Base-by-base conservation (phyloP, 78 protist species). In the Polysphondylium violaceum region DNA sequence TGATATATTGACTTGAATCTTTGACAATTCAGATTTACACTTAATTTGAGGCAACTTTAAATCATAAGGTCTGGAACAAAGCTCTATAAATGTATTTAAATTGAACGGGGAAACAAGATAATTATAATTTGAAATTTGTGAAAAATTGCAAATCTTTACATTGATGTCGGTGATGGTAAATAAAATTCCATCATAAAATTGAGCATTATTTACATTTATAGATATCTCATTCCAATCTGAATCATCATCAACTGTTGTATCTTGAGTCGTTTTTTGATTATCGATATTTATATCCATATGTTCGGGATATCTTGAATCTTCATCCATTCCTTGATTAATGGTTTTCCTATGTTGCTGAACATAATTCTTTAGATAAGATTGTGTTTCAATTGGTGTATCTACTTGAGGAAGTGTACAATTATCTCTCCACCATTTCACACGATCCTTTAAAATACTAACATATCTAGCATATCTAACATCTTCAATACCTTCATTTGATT, bases 121-220 rank as follows among this genome's bases (percentile, higher is more conserved):
- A 2, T 83, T 27, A 25, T 21, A 83, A 17, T 79, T 53, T 2
- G 47, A 35, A 25, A 79, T 47, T 53, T 83, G 53, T 0, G 91
- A 55, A 31, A 60, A 69, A 17, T 58, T 59, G 23, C 91, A 83
- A n/a, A 83, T 63, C 44, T 65, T 83, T 7, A 83, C 38, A 21
- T 41, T 17, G 5, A 69, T 58, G n/a, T 65, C 76, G 9, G 61
- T 56, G 7, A 38, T n/a, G 2, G 47, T 60, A 25, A 83, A 41
- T 29, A 63, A n/a, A 11, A 83, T 59, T 40, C 91, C 91, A 40
- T 83, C 91, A 44, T 83, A 83, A n/a, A 83, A 83, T 35, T 83
- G 91, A 0, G 91, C 77, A 43, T 71, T 83, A 55, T 83, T 83
- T 1, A 83, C 33, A 69, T 83, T 83, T 4, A 83, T 12, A 35